A percentile compares a stretch with the other conserved stretches of the same genome.
Conservation (phyloP, 441 rosid species). For the Pelargonium citronellum region DNA sequence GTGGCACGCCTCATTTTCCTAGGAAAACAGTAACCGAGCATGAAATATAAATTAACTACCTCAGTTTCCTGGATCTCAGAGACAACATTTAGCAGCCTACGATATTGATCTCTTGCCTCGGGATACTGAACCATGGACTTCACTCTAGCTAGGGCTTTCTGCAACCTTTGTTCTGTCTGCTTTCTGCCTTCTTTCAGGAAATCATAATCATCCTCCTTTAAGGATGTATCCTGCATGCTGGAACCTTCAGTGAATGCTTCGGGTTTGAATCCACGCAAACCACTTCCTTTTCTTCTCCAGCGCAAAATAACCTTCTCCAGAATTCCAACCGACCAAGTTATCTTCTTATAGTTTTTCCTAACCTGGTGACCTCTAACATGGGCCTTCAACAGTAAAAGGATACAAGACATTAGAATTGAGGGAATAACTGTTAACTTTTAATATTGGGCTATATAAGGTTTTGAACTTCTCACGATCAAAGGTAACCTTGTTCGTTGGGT, state of each 20-base stretch:
- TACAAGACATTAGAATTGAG: not conserved
- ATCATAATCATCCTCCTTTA: slow-evolving; percentile 69
- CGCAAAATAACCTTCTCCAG: slow-evolving; percentile 78
- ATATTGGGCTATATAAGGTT: no score
- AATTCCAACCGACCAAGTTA: slow-evolving; percentile 80
- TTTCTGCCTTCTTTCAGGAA: slow-evolving; percentile 78
- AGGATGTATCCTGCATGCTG: slow-evolving; percentile 30
- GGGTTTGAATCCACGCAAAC: slow-evolving; percentile 74
- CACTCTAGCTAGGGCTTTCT: slow-evolving; percentile 77
- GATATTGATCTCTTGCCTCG: slow-evolving; percentile 83
- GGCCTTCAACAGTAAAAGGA: slow-evolving; percentile 41
- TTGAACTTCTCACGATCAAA: no score
- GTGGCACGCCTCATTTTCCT: not conserved
- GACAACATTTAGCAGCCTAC: slow-evolving; percentile 66
- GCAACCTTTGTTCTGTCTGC: slow-evolving; percentile 75
- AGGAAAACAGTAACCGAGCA: not conserved
- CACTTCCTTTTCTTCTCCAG: slow-evolving; percentile 83
- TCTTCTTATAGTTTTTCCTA: slow-evolving; percentile 63
- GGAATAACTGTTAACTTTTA: not conserved
- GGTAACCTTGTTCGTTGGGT: no score
- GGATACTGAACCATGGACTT: slow-evolving; percentile 88
- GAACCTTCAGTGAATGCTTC: slow-evolving; percentile 45
- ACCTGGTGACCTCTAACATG: slow-evolving; percentile 83
- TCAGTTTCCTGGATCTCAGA: slow-evolving; percentile 65
- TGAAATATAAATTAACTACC: slow-evolving; percentile 34